Conservation (phyloP, 768 basidiomycete species). For the Gyrodon lividus region DNA sequence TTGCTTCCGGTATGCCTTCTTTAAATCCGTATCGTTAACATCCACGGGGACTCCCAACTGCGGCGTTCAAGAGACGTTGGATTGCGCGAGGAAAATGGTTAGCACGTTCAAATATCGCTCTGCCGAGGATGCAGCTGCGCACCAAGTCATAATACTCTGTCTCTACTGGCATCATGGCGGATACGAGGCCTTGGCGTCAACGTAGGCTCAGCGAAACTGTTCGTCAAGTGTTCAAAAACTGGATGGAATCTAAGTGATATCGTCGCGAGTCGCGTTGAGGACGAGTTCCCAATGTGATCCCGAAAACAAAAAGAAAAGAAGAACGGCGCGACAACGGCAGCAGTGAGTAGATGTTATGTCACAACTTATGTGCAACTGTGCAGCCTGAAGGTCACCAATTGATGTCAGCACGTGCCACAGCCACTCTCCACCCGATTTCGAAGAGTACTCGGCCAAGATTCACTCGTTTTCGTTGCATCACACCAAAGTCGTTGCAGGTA, state of each 20-base stretch:
- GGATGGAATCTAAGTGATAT: slow-evolving; percentile 7
- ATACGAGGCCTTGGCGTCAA: background rate
- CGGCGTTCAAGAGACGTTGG: background rate
- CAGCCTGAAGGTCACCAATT: too few relatives aligned
- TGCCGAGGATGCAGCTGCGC: slow-evolving; percentile 23
- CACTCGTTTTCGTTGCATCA: background rate
- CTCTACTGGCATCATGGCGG: slow-evolving; percentile 81
- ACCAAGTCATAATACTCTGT: slow-evolving; percentile 89
- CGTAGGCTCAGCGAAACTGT: background rate
- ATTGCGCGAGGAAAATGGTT: background rate
- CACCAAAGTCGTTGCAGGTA: background rate
- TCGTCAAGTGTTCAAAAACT: background rate
- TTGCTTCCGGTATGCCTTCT: slow-evolving; percentile 93
- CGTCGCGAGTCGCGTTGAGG: slow-evolving; percentile 2
- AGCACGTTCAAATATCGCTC: background rate
- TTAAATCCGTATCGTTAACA: slow-evolving; percentile 76
- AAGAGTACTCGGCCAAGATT: background rate
- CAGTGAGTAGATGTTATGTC: background rate
- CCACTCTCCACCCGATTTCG: slow-evolving; percentile 18
- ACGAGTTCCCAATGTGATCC: background rate
- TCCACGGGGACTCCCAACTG: slow-evolving; percentile 74
- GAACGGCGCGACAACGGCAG: background rate
- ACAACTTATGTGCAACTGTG: too few relatives aligned
- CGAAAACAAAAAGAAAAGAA: slow-evolving; percentile 4
- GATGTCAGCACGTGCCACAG: slow-evolving; percentile 21